Conservation (phyloP, 1,139 yeast genomes). For the Eremothecium gossypii region DNA sequence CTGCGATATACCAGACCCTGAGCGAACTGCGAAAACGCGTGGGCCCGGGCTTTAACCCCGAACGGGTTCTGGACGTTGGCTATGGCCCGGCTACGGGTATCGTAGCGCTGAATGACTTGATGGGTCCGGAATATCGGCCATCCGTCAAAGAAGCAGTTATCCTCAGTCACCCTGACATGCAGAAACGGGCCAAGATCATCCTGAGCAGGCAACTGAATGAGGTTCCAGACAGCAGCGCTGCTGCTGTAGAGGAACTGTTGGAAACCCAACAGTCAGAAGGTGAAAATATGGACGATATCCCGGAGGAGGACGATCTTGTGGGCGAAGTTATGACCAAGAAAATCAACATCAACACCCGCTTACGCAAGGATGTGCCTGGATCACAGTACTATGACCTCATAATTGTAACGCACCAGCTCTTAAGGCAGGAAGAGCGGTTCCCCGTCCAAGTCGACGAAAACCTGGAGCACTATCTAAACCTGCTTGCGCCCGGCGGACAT, state of each 20-base stretch:
- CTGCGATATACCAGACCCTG: constrained; percentile 58
- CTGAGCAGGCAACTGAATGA: constrained; percentile 63
- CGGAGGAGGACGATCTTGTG: constrained; percentile 31
- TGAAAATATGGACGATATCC: constrained; percentile 17
- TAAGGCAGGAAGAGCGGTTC: constrained; percentile 50
- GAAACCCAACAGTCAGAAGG: constrained; percentile 19
- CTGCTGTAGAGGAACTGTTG: constrained; percentile 13
- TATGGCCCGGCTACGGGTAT: constrained; percentile 93
- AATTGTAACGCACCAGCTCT: constrained; percentile 73
- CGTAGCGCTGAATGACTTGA: constrained; percentile 73
- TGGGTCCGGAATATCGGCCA: constrained; percentile 58
- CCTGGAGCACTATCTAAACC: constrained; percentile 48
- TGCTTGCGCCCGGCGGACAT: constrained; percentile 70
- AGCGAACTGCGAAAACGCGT: constrained; percentile 54
- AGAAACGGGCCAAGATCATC: constrained; percentile 65
- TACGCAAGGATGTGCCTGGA: constrained; percentile 42
- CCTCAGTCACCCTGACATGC: constrained; percentile 68
- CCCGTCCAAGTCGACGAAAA: constrained; percentile 68
- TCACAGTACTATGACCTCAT: constrained; percentile 60
- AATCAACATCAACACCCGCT: constrained; percentile 44
- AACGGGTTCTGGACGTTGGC: constrained; percentile 66
- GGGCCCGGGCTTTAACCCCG: constrained; percentile 49
- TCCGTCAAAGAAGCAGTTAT: constrained; percentile 61
- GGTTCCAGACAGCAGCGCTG: constrained; percentile 22
- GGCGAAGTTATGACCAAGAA: constrained; percentile 55